Base-by-base conservation (phyloP, 31 red algal genomes). In the Endocladia muricata region DNA sequence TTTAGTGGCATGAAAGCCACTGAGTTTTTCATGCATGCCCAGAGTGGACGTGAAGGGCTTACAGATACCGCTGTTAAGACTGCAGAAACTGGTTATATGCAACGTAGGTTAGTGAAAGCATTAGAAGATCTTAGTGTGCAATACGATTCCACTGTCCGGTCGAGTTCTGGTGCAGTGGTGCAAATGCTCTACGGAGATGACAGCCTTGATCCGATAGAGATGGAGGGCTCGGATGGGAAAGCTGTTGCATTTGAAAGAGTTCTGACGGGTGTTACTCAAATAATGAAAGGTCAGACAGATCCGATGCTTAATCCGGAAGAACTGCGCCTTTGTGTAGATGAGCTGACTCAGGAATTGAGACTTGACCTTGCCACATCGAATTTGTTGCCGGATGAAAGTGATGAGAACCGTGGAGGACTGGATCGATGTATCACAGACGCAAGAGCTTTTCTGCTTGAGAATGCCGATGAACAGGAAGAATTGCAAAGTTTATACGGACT, bases 41-140 rank as follows among this genome's bases (percentile, higher is more conserved):
- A 93, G 85, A 91, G 79, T 21, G 96, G 96, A 38, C 58, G 96
- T 9, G 96, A 99, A 61, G 96, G 96, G 22, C 82, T 99, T 1
- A 94, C 94, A 13, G 96, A 99, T 91, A 99, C 96, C 8, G 96
- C 96, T 22, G 96, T 99, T 23, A 99, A 99, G 58, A 99, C 96
- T 38, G 96, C 96, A 11, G 92, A 99, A 76, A 99, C 96, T 22
- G 94, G 94, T 22, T 97, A 97, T 77, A 93, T 97, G 94, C 94
- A 97, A 61, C 63, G 94, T 30, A 85, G 94, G 21, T 62, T 97
- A 31, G 91, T 97, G 55, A 97, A 99, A 75, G 96, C 96, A n/a
- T 69, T 99, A n/a, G 96, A 99, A 78, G 96, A 99, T 61, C 68
- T 99, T 19, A 83, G 93, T 37, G 92, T 95, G 3, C 77, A 89